Conservation (phyloP, 2,329 filamentous ascomycete genomes). For the Cladophialophora psammophila region DNA sequence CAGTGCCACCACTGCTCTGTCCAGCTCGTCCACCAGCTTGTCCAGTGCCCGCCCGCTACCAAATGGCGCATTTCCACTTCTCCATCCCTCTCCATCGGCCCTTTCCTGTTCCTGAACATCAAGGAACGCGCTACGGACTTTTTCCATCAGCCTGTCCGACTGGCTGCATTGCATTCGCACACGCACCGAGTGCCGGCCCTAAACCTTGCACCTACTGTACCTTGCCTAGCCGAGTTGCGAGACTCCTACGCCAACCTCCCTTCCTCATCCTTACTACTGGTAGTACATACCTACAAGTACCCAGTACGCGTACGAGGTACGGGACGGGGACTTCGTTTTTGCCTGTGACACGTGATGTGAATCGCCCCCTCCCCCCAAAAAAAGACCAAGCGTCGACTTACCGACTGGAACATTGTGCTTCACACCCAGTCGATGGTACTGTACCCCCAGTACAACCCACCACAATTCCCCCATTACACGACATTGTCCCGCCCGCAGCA, state of each 20-base stretch:
- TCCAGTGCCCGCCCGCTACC: neutral
- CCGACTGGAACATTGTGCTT: conserved; percentile 22
- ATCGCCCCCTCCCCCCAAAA: too few species aligned
- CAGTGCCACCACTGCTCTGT: neutral
- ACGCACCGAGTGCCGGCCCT: conserved; percentile 13
- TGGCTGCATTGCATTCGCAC: conserved; percentile 1
- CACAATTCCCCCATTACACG: neutral
- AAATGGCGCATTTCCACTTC: conserved; percentile 1
- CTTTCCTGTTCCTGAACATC: conserved; percentile 25
- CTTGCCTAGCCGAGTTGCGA: too few species aligned
- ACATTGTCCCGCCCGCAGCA: neutral
- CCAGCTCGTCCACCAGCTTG: neutral
- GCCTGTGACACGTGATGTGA: conserved; percentile 2
- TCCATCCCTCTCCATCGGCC: conserved; percentile 14
- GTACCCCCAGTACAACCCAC: neutral
- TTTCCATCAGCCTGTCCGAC: conserved; percentile 3
- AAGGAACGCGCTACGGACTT: conserved; percentile 23
- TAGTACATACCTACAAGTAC: too few species aligned
- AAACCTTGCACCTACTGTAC: neutral
- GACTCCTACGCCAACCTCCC: neutral
- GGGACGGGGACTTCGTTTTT: neutral
- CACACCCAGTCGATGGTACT: neutral
- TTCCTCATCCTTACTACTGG: neutral
- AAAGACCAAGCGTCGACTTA: neutral
- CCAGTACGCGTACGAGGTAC: too few species aligned